These are phyloP conservation scores for Steccherinum ochraceum DNA, from an alignment of 768 basidiomycete species.

Conservation along the genomic window DNA sequence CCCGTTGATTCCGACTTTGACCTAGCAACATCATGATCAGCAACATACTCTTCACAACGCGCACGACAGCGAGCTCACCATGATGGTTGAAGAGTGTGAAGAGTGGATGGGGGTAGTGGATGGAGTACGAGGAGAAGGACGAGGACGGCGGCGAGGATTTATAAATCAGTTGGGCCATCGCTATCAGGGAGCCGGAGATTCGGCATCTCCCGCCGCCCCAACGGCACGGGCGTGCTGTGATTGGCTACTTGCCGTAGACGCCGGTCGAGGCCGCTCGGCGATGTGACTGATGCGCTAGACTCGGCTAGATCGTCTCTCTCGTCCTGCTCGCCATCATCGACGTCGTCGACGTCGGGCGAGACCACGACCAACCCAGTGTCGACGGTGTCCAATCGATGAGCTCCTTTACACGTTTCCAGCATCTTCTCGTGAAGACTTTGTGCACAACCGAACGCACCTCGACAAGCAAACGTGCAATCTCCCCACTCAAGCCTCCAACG, in stretches of 20 bases:
- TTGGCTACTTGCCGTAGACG: no score
- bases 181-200: not conserved
- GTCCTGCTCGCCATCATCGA: not conserved
- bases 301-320: not conserved
- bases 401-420: not conserved
- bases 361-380: not conserved
- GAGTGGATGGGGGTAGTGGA: not conserved
- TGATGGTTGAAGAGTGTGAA: not conserved
- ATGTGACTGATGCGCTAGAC: no score
- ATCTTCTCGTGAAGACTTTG: no score
- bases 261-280: no score
- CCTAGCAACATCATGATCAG: slow-evolving; percentile 24
- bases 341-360: not conserved
- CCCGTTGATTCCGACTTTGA: slow-evolving; percentile 98
- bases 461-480: no score
- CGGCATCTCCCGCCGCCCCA: not conserved
- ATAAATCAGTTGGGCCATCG: not conserved
- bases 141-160: not conserved
- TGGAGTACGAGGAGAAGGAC: not conserved
- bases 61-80: not conserved
- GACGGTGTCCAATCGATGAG: not conserved
- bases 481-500: no score
- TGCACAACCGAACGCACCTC: no score
- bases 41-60: not conserved
- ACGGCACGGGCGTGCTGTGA: not conserved